phyloP scores from a whole-genome alignment of 768 basidiomycete genomes.

The Trametopsis cervina region DNA sequence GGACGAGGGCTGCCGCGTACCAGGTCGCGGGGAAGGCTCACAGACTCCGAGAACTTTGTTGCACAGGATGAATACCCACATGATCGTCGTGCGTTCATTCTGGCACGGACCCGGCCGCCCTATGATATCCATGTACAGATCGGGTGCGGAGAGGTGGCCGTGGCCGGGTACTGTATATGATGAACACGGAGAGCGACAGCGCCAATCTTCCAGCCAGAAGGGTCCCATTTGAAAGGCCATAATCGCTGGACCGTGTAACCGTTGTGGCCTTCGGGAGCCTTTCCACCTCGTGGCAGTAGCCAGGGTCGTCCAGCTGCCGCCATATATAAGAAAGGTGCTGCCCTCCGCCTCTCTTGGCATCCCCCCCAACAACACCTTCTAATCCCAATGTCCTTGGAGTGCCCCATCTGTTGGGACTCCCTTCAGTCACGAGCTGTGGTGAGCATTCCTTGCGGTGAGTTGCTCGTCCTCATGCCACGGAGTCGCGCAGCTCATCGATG shows the following conservation, averaged over 20 bases:
- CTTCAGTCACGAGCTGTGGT: neutral
- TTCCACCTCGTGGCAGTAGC: neutral
- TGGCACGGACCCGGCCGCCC: too few species aligned
- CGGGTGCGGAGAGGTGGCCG: too few species aligned
- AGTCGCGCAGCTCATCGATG: neutral
- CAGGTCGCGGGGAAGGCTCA: too few species aligned
- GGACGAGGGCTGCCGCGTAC: too few species aligned
- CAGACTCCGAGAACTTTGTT: too few species aligned
- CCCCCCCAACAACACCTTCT: neutral
- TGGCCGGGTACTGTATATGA: too few species aligned
- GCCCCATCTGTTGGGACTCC: neutral
- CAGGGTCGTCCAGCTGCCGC: neutral
- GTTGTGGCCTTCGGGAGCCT: neutral
- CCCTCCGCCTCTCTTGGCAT: neutral
- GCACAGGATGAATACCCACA: too few species aligned
- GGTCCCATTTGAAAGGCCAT: too few species aligned
- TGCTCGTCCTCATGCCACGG: neutral
- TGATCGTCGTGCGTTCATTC: too few species aligned
- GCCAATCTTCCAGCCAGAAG: too few species aligned
- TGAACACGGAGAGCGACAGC: too few species aligned
- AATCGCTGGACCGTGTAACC: neutral
- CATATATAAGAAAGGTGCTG: neutral
- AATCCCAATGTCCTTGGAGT: neutral
- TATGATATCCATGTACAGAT: too few species aligned
- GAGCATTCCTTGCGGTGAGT: neutral